Evolutionary conservation across 2,329 filamentous ascomycete species (phyloP), one percentile per base, ranked within the genome.

Genomic region (Phialocephala sp.): DNA sequence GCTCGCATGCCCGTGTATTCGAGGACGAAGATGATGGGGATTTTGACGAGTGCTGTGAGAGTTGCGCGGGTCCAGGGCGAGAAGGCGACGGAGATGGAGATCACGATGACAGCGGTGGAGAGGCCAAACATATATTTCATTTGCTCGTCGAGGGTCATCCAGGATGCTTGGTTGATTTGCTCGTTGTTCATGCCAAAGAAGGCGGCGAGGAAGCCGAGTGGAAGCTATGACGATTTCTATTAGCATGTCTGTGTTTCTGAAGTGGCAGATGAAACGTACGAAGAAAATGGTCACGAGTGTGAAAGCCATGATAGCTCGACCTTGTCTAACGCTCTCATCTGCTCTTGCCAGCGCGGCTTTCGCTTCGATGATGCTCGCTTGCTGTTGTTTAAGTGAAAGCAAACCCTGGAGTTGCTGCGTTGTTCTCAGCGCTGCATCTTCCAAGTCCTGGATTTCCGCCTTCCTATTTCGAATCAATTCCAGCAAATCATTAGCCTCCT

Each of bases 281-380:
- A 83, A 83, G 32, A 82, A 69, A 47, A 83, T 82, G 0, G 81
- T 83, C 0, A 82, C 78, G 1, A 82, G 67, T 0, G 81, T 83
- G 62, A 83, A 83, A 1, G 80, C 72, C 77, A 83, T 80, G 59
- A 83, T 79, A 1, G 80, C 77, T 0, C 77, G 74, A 0, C 80
- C 79, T 65, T 83, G 81, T 9, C 74, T 76, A 6, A 79, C 76
- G 0, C 76, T 79, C 57, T 82, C 78, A 0, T 79, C 76, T 0
- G 76, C 77, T 41, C 81, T 77, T 32, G 74, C 76, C 11, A 80
- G 72, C 0, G 81, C 74, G 18, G 79, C 76, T 74, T 77, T 79
- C 0, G 81, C 81, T 65, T 83, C 79, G 4, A 82, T 75, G 0
- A 83, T 78, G 45, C 78, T 77, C 0, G 80, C 80, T 65, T 83